phyloP scores from a whole-genome alignment of 2,329 filamentous ascomycete genomes.

The Rachicladosporium sp. region DNA sequence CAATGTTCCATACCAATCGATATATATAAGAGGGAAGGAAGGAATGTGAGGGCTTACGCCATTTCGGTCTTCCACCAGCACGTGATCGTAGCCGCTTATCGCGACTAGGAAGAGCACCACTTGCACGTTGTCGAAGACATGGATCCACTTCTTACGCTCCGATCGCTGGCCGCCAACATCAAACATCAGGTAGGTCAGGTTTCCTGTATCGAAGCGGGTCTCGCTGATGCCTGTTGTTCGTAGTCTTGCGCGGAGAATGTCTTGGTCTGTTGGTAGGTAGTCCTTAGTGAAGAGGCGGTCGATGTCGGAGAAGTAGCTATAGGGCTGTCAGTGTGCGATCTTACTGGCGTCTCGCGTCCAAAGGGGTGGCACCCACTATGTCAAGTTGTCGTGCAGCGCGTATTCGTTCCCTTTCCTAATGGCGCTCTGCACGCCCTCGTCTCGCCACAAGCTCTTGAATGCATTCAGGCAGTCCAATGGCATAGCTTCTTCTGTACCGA shows the following conservation, averaged over 20 bases:
- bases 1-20: no score
- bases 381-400: slow-evolving; percentile 86
- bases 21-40: no score
- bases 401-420: slow-evolving; percentile 93
- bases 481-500: slow-evolving; percentile 69
- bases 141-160: slow-evolving; percentile 95
- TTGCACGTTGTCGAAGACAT: slow-evolving; percentile 90
- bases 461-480: slow-evolving; percentile 66
- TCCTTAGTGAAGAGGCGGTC: slow-evolving; percentile 52
- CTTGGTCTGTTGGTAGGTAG: slow-evolving; percentile 86
- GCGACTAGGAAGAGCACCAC: slow-evolving; percentile 87
- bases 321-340: slow-evolving; percentile 9
- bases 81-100: slow-evolving; percentile 93
- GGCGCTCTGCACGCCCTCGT: slow-evolving; percentile 72
- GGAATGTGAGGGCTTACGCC: slow-evolving; percentile 50
- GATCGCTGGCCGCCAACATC: slow-evolving; percentile 86
- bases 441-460: slow-evolving; percentile 73
- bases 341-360: no score
- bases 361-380: slow-evolving; percentile 56
- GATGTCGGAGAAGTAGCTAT: slow-evolving; percentile 65
- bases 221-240: slow-evolving; percentile 93
- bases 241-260: slow-evolving; percentile 79
- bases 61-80: slow-evolving; percentile 89
- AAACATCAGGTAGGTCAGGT: slow-evolving; percentile 93
- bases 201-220: slow-evolving; percentile 81